Evolutionary conservation across 2,329 filamentous ascomycete genomes (phyloP).

Genomic region (Epichloe elymi): DNA sequence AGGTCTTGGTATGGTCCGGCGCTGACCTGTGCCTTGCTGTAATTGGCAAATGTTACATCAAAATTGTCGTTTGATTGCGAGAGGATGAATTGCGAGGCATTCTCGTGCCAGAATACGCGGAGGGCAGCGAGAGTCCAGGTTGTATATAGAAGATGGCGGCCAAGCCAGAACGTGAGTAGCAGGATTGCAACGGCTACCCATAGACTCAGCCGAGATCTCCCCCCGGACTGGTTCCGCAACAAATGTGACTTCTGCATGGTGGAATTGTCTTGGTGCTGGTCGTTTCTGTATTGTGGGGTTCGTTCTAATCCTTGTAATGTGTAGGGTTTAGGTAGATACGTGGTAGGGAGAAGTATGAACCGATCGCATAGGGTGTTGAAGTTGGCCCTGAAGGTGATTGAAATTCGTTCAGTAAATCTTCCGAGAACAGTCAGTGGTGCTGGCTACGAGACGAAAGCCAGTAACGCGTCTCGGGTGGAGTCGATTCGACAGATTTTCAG

Average conservation of each 20-base stretch:
- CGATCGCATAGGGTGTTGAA: background rate
- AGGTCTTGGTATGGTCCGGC: slow-evolving; percentile 16
- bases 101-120: slow-evolving; percentile 14
- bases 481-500: background rate
- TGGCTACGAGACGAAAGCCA: background rate
- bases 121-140: slow-evolving; percentile 17
- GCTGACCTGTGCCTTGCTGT: slow-evolving; percentile 15
- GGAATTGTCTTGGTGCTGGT: background rate
- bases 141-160: slow-evolving; percentile 12
- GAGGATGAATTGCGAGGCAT: slow-evolving; percentile 15
- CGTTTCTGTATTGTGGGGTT: background rate
- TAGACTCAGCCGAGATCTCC: slow-evolving; percentile 4
- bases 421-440: background rate
- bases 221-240: slow-evolving; percentile 3
- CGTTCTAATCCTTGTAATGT: background rate
- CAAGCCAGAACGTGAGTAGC: slow-evolving; percentile 6
- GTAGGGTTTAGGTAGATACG: background rate
- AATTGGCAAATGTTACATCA: slow-evolving; percentile 21
- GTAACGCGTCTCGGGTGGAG: background rate
- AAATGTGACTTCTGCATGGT: slow-evolving; percentile 6
- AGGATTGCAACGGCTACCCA: slow-evolving; percentile 5
- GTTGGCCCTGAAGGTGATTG: background rate
- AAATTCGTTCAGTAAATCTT: background rate
- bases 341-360: background rate
- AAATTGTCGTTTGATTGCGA: slow-evolving; percentile 16